A percentile compares a stretch with the other conserved stretches of the same genome.
These are phyloP conservation scores for Globisporangium takayamanum DNA, from an alignment of 352 stramenopile genomes.

Conservation along the genomic window DNA sequence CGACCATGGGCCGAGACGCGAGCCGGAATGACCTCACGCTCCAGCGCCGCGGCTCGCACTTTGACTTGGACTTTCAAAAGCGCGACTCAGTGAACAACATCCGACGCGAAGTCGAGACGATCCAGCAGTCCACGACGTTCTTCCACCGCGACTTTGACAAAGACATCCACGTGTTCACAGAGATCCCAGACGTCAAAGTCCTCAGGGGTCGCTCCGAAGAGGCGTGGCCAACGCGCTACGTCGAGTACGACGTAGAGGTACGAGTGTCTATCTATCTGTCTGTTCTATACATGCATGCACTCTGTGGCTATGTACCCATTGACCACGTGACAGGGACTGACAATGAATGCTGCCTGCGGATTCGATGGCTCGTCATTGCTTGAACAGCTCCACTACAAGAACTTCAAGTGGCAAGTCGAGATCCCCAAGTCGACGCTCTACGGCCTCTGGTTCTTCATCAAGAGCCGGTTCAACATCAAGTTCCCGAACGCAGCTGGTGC, in stretches of 20 bases:
- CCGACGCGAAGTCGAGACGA: constrained; percentile 22
- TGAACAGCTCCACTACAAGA: constrained; percentile 57
- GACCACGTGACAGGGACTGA: not conserved
- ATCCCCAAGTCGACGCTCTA: constrained; percentile 79
- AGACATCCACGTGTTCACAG: constrained; percentile 73
- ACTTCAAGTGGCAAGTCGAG: constrained; percentile 79
- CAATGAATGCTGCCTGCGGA: not conserved
- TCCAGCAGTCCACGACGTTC: constrained; percentile 36
- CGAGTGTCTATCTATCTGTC: not conserved
- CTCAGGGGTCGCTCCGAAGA: constrained; percentile 60
- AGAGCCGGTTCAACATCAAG: constrained; percentile 62
- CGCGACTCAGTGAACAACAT: constrained; percentile 37
- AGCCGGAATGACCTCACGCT: constrained; percentile 10
- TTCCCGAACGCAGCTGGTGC: constrained; percentile 17
- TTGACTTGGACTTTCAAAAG: constrained; percentile 37
- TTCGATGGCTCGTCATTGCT: not conserved
- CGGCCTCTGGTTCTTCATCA: constrained; percentile 84
- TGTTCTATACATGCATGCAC: not conserved
- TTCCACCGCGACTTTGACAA: constrained; percentile 51
- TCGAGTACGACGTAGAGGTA: constrained; percentile 85
- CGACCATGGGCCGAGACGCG: constrained; percentile 5
- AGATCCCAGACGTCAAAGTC: constrained; percentile 52
- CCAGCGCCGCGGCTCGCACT: constrained; percentile 16
- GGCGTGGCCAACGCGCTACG: constrained; percentile 74
- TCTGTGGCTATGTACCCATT: not conserved